These are phyloP conservation scores for Xylaria sp. DNA, from an alignment of 2,329 filamentous ascomycete genomes.

Conservation along the genomic window DNA sequence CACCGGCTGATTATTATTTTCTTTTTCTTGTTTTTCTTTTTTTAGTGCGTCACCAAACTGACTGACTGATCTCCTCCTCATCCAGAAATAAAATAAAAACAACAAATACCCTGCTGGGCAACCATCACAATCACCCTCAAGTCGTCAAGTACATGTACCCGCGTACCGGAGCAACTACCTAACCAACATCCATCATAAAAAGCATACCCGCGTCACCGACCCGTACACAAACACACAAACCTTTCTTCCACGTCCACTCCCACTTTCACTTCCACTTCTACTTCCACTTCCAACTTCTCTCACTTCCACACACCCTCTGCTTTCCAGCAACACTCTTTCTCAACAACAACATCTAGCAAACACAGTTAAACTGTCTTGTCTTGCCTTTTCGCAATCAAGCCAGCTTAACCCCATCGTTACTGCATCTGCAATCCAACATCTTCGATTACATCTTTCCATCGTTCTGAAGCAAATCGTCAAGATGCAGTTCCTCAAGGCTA, in stretches of 20 bases:
- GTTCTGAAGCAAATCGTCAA: slow-evolving; percentile 18
- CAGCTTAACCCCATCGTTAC: background rate
- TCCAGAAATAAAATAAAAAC: background rate
- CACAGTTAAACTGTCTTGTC: too few relatives aligned
- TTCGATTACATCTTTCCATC: slow-evolving; percentile 14
- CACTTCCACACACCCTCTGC: background rate
- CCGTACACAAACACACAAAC: background rate
- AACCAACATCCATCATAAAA: too few relatives aligned
- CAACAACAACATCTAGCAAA: slow-evolving; percentile 2
- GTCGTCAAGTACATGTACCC: background rate
- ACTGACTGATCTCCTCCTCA: too few relatives aligned
- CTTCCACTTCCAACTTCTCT: background rate
- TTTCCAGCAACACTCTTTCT: background rate
- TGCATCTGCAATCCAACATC: background rate
- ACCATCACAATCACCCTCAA: background rate
- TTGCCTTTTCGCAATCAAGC: background rate
- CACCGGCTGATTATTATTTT: too few relatives aligned
- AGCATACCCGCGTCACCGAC: background rate
- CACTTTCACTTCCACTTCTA: slow-evolving; percentile 4
- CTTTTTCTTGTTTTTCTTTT: background rate
- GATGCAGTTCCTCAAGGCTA: slow-evolving; percentile 35
- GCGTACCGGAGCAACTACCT: background rate
- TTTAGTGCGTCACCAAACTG: too few relatives aligned
- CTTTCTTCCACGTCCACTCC: background rate
- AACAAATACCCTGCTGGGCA: background rate